Evolutionary conservation across 345 rosid species (phyloP).

Genomic region (Iberis pinnata): DNA sequence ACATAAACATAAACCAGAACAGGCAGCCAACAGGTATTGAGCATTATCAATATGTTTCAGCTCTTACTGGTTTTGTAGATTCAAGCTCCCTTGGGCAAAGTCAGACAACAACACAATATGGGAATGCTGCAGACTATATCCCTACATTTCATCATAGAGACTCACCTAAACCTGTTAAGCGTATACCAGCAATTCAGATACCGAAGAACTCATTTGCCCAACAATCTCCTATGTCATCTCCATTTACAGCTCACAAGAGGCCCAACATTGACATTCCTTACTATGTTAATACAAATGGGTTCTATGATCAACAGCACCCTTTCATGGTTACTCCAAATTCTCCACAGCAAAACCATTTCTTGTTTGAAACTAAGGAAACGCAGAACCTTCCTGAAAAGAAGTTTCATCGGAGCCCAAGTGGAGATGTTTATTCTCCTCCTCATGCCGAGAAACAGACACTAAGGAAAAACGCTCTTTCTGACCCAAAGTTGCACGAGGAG

Average conservation of each 20-base stretch:
- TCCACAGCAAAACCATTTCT: constrained; percentile 23
- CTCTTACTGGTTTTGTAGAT: constrained; percentile 52
- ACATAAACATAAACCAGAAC: constrained; percentile 1
- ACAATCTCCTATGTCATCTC: background rate
- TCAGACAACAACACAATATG: constrained; percentile 34
- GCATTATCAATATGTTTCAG: constrained; percentile 44
- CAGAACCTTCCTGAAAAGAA: constrained; percentile 19
- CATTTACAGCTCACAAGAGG: background rate
- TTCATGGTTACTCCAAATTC: constrained; percentile 24
- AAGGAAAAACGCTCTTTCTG: constrained; percentile 41
- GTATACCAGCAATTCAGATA: constrained; percentile 17
- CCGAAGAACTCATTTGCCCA: background rate
- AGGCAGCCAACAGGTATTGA: constrained; percentile 33
- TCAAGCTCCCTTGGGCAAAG: constrained; percentile 33
- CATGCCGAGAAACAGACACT: constrained; percentile 9
- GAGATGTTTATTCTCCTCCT: constrained; percentile 26
- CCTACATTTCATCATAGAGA: constrained; percentile 30
- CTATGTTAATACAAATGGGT: constrained; percentile 20
- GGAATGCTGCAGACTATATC: constrained; percentile 37
- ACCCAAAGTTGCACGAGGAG: constrained; percentile 35
- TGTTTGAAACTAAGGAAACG: constrained; percentile 19
- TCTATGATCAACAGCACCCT: constrained; percentile 17
- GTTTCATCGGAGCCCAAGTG: constrained; percentile 34
- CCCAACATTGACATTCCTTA: constrained; percentile 21
- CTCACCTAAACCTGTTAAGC: constrained; percentile 29